These are phyloP conservation scores for Daldinia bambusicola DNA, from an alignment of 495 filamentous ascomycete species.

Conservation along the genomic window DNA sequence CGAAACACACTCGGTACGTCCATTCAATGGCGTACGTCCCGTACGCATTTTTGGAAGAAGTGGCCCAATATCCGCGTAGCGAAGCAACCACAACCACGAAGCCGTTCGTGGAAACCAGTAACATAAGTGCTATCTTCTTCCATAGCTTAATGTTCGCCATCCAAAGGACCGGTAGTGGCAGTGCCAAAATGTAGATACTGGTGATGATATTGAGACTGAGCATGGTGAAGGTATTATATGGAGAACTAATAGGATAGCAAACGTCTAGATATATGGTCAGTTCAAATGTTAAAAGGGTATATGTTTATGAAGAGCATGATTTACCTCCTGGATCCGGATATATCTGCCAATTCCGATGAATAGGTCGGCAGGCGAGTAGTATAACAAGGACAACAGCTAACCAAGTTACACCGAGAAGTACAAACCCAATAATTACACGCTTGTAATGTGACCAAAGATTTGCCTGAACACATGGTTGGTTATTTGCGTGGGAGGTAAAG, in stretches of 20 bases:
- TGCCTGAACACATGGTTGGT: not conserved
- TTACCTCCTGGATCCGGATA: constrained; percentile 64
- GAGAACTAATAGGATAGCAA: constrained; percentile 63
- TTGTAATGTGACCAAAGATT: not conserved
- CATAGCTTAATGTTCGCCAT: constrained; percentile 53
- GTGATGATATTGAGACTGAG: constrained; percentile 61
- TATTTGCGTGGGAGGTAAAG: not conserved
- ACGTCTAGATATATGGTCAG: constrained; percentile 50
- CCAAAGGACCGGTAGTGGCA: constrained; percentile 67
- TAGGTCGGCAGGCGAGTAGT: constrained; percentile 62
- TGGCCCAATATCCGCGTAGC: constrained; percentile 60
- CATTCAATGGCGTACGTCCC: no score
- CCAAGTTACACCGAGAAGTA: not conserved
- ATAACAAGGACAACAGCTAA: constrained; percentile 48
- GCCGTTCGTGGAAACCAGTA: constrained; percentile 61
- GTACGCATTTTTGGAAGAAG: constrained; percentile 54
- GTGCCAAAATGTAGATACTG: constrained; percentile 63
- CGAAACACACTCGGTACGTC: constrained; percentile 63
- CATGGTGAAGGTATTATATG: constrained; percentile 56
- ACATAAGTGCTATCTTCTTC: constrained; percentile 60
- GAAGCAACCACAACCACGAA: constrained; percentile 62
- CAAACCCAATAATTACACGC: not conserved
- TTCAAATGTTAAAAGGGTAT: not conserved
- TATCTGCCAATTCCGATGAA: constrained; percentile 66
- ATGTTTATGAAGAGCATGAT: constrained; percentile 20